phyloP scores from a whole-genome alignment of 352 stramenopile species.

The Pythium phragmiticola region DNA sequence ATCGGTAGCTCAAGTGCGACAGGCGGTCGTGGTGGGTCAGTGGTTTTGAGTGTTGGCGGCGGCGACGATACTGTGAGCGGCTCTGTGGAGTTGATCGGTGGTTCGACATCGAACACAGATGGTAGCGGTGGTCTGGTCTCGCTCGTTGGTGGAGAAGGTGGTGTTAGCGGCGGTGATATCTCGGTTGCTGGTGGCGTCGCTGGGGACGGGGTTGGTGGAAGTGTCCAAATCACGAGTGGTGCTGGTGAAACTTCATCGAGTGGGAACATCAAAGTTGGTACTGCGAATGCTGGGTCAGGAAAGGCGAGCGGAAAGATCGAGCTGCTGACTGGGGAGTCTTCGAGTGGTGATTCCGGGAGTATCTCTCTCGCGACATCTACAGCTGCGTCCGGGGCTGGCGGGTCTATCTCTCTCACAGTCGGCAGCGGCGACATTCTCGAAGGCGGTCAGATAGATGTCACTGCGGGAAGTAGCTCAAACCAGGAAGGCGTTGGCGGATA shows the following conservation, averaged over 20 bases:
- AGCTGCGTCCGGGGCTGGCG: conserved; percentile 24
- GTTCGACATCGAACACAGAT: conserved; percentile 1
- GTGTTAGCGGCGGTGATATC: conserved; percentile 21
- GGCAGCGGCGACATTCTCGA: conserved; percentile 15
- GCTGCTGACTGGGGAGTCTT: conserved; percentile 28
- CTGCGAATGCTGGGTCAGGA: conserved; percentile 21
- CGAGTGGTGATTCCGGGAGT: conserved; percentile 27
- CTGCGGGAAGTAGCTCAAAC: conserved; percentile 29
- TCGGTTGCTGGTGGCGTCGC: conserved; percentile 23
- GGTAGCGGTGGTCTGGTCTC: conserved; percentile 17
- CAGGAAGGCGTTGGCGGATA: conserved; percentile 20
- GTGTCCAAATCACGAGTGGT: conserved; percentile 29
- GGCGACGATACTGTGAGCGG: conserved; percentile 14
- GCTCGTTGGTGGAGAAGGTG: conserved; percentile 13
- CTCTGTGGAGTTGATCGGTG: conserved; percentile 17
- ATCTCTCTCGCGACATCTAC: conserved; percentile 30
- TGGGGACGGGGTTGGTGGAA: conserved; percentile 24
- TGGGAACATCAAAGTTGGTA: conserved; percentile 28
- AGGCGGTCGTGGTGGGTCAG: not conserved
- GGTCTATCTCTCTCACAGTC: conserved; percentile 29
- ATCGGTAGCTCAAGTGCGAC: too few species aligned
- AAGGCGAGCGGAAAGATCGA: conserved; percentile 29
- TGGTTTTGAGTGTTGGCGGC: conserved; percentile 12
- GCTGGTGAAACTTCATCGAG: conserved; percentile 18
- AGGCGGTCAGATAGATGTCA: conserved; percentile 23